phyloP scores from a whole-genome alignment of 176 grass and related monocot genomes.

The Triticum urartu region DNA sequence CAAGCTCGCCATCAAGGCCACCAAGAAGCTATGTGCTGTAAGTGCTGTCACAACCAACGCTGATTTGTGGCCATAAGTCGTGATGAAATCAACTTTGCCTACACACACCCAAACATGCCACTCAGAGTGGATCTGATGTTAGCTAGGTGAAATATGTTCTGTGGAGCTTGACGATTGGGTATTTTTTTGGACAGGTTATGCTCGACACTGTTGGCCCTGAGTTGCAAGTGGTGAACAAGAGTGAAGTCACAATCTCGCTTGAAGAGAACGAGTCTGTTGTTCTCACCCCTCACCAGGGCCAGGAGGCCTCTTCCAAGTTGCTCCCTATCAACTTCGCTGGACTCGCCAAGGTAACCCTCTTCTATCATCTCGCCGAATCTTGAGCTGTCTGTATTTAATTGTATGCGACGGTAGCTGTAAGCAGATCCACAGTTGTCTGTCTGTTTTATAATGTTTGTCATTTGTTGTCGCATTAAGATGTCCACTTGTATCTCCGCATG shows the following conservation, averaged over 20 bases:
- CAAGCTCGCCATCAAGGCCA: constrained; percentile 82
- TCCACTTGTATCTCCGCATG: neutral
- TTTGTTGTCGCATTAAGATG: neutral
- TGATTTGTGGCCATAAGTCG: neutral
- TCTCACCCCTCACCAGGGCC: constrained; percentile 73
- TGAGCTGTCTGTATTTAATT: constrained; percentile 29
- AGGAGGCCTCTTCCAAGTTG: constrained; percentile 66
- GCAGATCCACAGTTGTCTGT: neutral
- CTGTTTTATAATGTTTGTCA: too few species aligned
- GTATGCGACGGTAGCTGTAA: neutral
- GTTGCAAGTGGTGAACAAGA: constrained; percentile 90
- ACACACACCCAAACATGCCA: neutral
- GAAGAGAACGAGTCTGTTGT: constrained; percentile 74
- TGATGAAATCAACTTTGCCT: neutral
- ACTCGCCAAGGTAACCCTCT: constrained; percentile 51
- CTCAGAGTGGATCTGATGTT: neutral
- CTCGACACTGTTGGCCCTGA: constrained; percentile 93
- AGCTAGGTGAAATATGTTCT: neutral
- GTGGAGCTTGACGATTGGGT: neutral
- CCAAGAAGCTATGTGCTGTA: constrained; percentile 94
- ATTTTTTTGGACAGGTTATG: constrained; percentile 60
- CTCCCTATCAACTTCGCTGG: constrained; percentile 94
- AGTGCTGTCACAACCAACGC: neutral
- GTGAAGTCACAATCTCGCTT: constrained; percentile 71
- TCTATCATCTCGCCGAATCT: neutral